Base-by-base conservation (phyloP, 2,329 filamentous ascomycete species). In the Xenosphaeropsis pyriputrescens region DNA sequence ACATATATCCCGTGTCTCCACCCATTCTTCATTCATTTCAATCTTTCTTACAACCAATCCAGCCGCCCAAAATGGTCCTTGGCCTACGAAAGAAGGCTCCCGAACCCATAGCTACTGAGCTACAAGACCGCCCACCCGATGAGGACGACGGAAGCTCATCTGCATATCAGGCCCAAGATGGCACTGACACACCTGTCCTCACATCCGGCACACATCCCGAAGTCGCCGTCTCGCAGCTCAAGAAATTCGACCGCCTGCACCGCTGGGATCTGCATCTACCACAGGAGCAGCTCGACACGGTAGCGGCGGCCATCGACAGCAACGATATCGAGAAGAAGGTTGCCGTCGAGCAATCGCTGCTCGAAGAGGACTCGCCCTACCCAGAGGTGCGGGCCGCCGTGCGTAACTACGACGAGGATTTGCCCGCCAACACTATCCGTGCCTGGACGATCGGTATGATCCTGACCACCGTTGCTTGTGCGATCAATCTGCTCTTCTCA, bases 401-500 rank as follows among this genome's bases (percentile, higher is more conserved):
- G 2, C 63, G 63, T 37, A 79, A 79, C 51, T 72, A 70, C 46
- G 75, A 80, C 51, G 70, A 79, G 46, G 68, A 75, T 34, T 51
- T 79, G 18, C 76, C 75, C 1, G 76, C 72, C 57, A 79, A 76
- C 51, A 81, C 77, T 0, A 59, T 79, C 19, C 65, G 75, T 32
- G 75, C 73, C n/a, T 80, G 75, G 75, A 63, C 62, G 1, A 77
- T 80, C 42, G 75, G 75, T 3, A 47, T 79, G 16, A 75, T 41
- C 9, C 32, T 47, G 22, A 40, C 34, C 6, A 42, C 48, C 15
- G 37, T 50, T 8, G 44, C 40, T 26, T 40, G 16, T 14, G 6
- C 16, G 14, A 9, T 37, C 18, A 37, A 37, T 14, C n/a, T 29
- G 3, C 22, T 37, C 4, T 37, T 37, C 35, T 37, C 35, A 2